These are phyloP conservation scores for Periconia sp. DNA, from an alignment of 2,329 filamentous ascomycete species.

Conservation along the genomic window DNA sequence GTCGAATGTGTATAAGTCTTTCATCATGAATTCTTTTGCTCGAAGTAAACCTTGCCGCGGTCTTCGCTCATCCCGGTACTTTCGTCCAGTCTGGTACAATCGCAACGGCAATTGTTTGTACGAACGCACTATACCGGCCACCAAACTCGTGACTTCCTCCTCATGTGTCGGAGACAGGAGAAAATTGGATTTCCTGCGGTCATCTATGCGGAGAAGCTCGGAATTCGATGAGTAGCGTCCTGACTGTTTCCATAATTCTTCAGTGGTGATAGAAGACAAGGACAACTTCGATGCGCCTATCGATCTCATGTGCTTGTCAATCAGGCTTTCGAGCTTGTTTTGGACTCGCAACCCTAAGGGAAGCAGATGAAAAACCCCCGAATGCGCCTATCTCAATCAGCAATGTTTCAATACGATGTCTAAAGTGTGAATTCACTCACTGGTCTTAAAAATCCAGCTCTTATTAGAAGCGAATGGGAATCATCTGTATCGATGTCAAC, in stretches of 20 bases:
- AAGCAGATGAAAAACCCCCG: slow-evolving; percentile 89
- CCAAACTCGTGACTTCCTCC: slow-evolving; percentile 87
- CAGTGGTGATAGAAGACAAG: slow-evolving; percentile 81
- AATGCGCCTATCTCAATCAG: slow-evolving; percentile 64
- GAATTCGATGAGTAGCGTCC: slow-evolving; percentile 75
- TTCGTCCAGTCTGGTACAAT: slow-evolving; percentile 89
- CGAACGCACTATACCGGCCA: slow-evolving; percentile 71
- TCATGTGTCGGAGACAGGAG: slow-evolving; percentile 92
- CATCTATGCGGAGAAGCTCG: slow-evolving; percentile 82
- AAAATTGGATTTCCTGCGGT: slow-evolving; percentile 73
- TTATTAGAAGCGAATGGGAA: slow-evolving; percentile 48
- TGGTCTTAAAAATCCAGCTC: slow-evolving; percentile 49
- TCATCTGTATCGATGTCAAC: slow-evolving; percentile 28
- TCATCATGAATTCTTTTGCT: slow-evolving; percentile 93
- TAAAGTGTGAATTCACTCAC: slow-evolving; percentile 25
- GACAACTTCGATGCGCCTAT: slow-evolving; percentile 81
- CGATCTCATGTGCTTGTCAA: slow-evolving; percentile 85
- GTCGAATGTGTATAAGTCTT: slow-evolving; percentile 97
- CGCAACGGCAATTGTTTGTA: slow-evolving; percentile 85
- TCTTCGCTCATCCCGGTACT: slow-evolving; percentile 90
- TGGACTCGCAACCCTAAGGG: slow-evolving; percentile 86
- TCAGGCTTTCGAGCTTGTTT: slow-evolving; percentile 79
- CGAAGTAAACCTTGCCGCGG: slow-evolving; percentile 86
- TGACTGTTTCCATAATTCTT: slow-evolving; percentile 79
- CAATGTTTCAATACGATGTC: not conserved